These are phyloP conservation scores for Coemansia sp. DNA, from an alignment of 192 early-diverging fungal species.

Conservation along the genomic window DNA sequence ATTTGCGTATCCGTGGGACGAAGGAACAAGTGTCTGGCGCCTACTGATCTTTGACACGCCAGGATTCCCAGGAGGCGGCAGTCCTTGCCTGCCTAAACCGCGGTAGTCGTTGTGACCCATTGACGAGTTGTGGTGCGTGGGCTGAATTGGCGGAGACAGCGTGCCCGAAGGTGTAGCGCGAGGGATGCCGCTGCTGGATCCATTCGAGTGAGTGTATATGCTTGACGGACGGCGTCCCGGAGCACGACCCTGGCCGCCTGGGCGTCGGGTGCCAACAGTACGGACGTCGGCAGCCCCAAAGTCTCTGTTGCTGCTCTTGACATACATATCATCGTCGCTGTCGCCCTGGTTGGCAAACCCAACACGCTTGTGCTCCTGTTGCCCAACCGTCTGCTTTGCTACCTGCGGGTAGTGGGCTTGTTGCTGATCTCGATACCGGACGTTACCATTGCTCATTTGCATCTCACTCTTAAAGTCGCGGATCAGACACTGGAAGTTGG, in stretches of 20 bases:
- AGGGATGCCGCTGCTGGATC: slow-evolving; percentile 27
- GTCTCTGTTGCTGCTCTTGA: slow-evolving; percentile 5
- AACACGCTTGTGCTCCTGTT: slow-evolving; percentile 9
- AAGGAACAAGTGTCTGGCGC: slow-evolving; percentile 37
- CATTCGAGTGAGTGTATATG: slow-evolving; percentile 29
- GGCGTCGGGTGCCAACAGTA: slow-evolving; percentile 18
- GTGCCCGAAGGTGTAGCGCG: slow-evolving; percentile 19
- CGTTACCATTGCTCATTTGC: background rate
- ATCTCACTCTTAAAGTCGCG: slow-evolving; percentile 10
- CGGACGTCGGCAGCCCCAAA: background rate
- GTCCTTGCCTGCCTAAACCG: slow-evolving; percentile 23
- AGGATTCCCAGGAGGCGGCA: slow-evolving; percentile 25
- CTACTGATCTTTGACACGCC: slow-evolving; percentile 16
- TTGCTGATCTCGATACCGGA: background rate
- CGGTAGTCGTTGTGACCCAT: slow-evolving; percentile 3
- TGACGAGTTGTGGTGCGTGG: slow-evolving; percentile 16
- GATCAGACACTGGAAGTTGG: slow-evolving; percentile 30
- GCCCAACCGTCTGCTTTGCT: background rate
- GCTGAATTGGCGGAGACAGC: slow-evolving; percentile 37
- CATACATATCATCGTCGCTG: slow-evolving; percentile 33
- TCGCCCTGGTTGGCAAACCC: slow-evolving; percentile 15
- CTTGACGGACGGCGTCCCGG: slow-evolving; percentile 30
- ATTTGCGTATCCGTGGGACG: slow-evolving; percentile 14
- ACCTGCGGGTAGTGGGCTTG: background rate
- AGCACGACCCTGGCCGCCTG: slow-evolving; percentile 17